Evolutionary conservation across 106 monocot species (phyloP), one percentile per base, ranked within the genome.

Genomic region (Dendrobium nobile): DNA sequence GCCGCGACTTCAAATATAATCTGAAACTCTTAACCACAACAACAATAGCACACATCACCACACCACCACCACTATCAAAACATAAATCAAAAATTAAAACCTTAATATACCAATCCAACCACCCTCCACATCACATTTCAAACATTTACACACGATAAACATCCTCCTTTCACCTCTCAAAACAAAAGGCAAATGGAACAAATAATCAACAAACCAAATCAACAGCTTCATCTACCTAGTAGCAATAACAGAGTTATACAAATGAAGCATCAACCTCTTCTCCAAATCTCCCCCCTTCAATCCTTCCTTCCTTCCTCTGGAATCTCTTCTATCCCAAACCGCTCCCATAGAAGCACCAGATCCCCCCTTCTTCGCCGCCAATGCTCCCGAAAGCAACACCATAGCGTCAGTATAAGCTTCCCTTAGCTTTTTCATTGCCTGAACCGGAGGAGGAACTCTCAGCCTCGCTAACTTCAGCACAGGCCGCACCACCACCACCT

Each of bases 161-260:
- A 51, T 51, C 51, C 13, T 51, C 2, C 15, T 16, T 51, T 15
- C 51, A 3, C 51, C 51, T 13, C 2, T 17, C 13, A 10, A 51
- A 51, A 13, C 51, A 51, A 51, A 51, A 3, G 13, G 15, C 51
- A 51, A 51, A 51, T 51, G 1, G 16, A 51, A 3, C 16, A 51
- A 15, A 13, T 15, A 51, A 51, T 51, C 51, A 13, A 51, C 51
- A 51, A 51, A 51, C 51, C 15, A 13, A 51, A 51, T 0, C 8
- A 45, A 0, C 9, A 45, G 0, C 13, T 3, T 0, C 51, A 70
- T 24, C 70, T 72, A 74, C 20, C 74, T 17, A 20, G 43, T 44
- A n/a, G 74, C 74, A 74, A 74, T 74, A 1, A 74, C 43, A 43
- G 74, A 74, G 74, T 74, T 74, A 22, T 74, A 74, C 40, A 74